Conservation (phyloP, 495 filamentous ascomycete genomes). For the Daldinia grandis region DNA sequence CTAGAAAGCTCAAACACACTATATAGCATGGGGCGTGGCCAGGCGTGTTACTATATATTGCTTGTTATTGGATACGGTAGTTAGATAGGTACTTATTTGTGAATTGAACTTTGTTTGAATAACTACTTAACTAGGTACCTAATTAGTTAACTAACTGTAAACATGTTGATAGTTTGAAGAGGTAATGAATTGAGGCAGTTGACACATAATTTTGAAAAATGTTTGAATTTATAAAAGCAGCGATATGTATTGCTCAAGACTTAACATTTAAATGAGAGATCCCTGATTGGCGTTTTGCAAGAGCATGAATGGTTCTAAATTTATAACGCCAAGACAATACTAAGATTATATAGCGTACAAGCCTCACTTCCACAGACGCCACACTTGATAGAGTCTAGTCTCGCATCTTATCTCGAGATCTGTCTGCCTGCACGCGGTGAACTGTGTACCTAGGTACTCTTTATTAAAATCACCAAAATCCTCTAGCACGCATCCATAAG, state of each 20-base stretch:
- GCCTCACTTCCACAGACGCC: slow-evolving; percentile 28
- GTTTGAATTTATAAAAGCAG: background rate
- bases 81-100: too few species aligned
- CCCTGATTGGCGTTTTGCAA: slow-evolving; percentile 9
- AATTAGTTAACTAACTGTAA: too few species aligned
- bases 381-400: slow-evolving; percentile 3
- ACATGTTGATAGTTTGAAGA: background rate
- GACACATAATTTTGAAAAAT: background rate
- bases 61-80: too few species aligned
- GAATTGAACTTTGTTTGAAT: too few species aligned
- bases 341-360: slow-evolving; percentile 29
- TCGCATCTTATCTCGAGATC: background rate
- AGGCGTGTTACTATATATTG: background rate
- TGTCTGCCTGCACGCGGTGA: slow-evolving; percentile 24
- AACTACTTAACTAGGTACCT: too few species aligned
- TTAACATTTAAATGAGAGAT: slow-evolving; percentile 5
- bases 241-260: slow-evolving; percentile 3
- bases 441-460: too few species aligned
- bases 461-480: slow-evolving; percentile 28
- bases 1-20: background rate
- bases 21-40: background rate
- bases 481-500: slow-evolving; percentile 25
- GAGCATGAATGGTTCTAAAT: slow-evolving; percentile 26
- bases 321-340: slow-evolving; percentile 30
- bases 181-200: background rate